Evolutionary conservation across 148 eudicot genomes (phyloP).

Genomic region (Agrostemma githago): DNA sequence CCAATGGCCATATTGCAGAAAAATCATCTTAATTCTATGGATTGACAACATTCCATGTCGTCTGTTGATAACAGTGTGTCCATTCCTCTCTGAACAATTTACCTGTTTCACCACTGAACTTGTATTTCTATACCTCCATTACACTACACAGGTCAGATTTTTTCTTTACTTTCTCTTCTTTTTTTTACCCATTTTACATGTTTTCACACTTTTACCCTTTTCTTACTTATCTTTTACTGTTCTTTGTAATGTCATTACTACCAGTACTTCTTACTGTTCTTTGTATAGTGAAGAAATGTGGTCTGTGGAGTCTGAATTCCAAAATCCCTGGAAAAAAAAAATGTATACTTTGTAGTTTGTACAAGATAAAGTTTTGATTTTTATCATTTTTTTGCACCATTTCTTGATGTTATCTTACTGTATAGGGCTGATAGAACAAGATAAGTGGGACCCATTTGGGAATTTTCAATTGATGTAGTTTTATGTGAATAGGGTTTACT

Average conservation of each 20-base stretch:
- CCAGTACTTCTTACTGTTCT: neutral
- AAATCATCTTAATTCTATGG: neutral
- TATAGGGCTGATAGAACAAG: neutral
- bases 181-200: neutral
- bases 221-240: neutral
- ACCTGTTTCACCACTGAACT: neutral
- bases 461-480: neutral
- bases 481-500: constrained; percentile 1
- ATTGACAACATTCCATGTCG: neutral
- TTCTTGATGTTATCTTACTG: neutral
- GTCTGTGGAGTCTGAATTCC: neutral
- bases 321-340: neutral
- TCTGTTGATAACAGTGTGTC: neutral
- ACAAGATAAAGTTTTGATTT: neutral
- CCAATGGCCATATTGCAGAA: neutral
- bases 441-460: neutral
- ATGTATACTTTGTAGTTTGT: neutral
- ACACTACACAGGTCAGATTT: neutral
- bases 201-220: neutral
- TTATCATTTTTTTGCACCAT: neutral
- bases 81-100: neutral
- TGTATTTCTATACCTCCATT: neutral
- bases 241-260: neutral
- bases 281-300: neutral
- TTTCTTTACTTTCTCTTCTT: neutral